Evolutionary conservation across 2,329 filamentous ascomycete species (phyloP).

Genomic region (Pestalotiopsis sp.): DNA sequence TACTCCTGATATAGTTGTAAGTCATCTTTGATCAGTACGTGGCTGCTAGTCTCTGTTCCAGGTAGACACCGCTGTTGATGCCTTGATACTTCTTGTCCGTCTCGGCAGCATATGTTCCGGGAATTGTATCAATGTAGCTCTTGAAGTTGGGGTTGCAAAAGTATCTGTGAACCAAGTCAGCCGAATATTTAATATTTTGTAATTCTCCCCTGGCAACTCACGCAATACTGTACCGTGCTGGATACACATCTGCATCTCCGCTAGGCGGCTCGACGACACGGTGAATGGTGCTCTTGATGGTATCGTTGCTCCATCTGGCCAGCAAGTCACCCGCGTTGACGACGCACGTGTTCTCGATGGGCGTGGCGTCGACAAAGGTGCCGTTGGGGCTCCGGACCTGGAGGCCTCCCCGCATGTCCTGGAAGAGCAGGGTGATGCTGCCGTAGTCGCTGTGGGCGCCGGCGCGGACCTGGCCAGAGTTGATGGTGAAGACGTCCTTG

Average conservation of each 20-base stretch:
- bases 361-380: slow-evolving; percentile 75
- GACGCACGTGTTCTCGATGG: slow-evolving; percentile 29
- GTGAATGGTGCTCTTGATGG: slow-evolving; percentile 87
- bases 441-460: slow-evolving; percentile 74
- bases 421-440: slow-evolving; percentile 62
- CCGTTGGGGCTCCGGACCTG: slow-evolving; percentile 70
- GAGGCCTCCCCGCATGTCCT: slow-evolving; percentile 56
- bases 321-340: slow-evolving; percentile 63
- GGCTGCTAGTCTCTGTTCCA: slow-evolving; percentile 73
- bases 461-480: slow-evolving; percentile 70
- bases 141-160: slow-evolving; percentile 88
- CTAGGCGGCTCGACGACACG: slow-evolving; percentile 83
- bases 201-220: slow-evolving; percentile 40
- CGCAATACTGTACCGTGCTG: slow-evolving; percentile 82
- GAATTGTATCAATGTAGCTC: slow-evolving; percentile 75
- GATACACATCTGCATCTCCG: slow-evolving; percentile 59
- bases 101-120: slow-evolving; percentile 67
- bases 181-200: not conserved
- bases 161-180: slow-evolving; percentile 49
- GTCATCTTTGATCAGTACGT: slow-evolving; percentile 55
- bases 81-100: slow-evolving; percentile 75
- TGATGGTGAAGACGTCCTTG: slow-evolving; percentile 64
- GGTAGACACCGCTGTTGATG: slow-evolving; percentile 78
- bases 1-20: not conserved
- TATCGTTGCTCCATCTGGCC: slow-evolving; percentile 87